phyloP scores from a whole-genome alignment of 805 yeast genomes.

The Clavispora asparagi region DNA sequence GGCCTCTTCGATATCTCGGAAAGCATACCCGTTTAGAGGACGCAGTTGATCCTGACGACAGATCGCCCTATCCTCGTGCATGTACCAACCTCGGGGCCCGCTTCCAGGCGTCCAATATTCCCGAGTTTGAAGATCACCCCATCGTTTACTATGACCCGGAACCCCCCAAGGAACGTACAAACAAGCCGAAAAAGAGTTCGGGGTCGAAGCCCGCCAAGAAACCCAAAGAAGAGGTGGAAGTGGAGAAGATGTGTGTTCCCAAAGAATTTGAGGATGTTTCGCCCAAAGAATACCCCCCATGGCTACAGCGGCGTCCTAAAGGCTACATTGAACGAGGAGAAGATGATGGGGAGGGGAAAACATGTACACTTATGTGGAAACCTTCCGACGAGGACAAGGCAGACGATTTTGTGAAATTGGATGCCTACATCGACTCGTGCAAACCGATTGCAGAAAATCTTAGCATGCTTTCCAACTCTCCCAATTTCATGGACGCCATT shows the following conservation, averaged over 20 bases:
- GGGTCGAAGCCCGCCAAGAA: slow-evolving; percentile 8
- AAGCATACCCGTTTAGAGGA: slow-evolving; percentile 70
- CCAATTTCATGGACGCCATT: slow-evolving; percentile 78
- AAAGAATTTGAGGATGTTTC: slow-evolving; percentile 36
- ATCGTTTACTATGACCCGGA: slow-evolving; percentile 58
- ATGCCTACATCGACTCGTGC: slow-evolving; percentile 51
- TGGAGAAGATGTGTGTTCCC: slow-evolving; percentile 40
- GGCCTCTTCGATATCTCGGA: slow-evolving; percentile 80
- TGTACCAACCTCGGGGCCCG: slow-evolving; percentile 70
- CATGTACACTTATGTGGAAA: slow-evolving; percentile 65
- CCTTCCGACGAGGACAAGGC: slow-evolving; percentile 28
- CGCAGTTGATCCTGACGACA: slow-evolving; percentile 68
- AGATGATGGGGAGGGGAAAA: slow-evolving; percentile 47
- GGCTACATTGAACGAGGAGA: slow-evolving; percentile 86
- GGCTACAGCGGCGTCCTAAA: slow-evolving; percentile 74
- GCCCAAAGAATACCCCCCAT: slow-evolving; percentile 53
- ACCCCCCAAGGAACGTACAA: slow-evolving; percentile 9
- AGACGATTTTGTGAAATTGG: slow-evolving; percentile 34
- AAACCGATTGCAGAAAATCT: slow-evolving; percentile 52
- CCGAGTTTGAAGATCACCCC: slow-evolving; percentile 55
- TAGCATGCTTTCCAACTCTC: slow-evolving; percentile 55
- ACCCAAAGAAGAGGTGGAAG: slow-evolving; percentile 14
- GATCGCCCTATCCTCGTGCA: slow-evolving; percentile 73
- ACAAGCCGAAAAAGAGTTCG: slow-evolving; percentile 9
- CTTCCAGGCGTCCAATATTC: slow-evolving; percentile 64